Conservation (phyloP, 352 stramenopile species). For the Peronospora destructor region DNA sequence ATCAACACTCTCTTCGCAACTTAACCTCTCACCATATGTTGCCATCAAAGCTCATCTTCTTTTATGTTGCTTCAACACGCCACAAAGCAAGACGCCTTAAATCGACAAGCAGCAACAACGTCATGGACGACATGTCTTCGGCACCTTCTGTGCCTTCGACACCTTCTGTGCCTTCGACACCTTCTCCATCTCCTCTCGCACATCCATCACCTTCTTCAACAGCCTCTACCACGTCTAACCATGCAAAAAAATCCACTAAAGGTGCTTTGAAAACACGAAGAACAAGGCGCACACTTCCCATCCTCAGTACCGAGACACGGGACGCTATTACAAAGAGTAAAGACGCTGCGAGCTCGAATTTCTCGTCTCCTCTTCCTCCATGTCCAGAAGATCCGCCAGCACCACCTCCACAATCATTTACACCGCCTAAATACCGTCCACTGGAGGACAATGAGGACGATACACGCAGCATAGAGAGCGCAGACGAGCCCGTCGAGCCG, state of each 20-base stretch:
- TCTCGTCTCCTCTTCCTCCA: conserved; percentile 65
- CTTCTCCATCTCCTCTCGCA: conserved; percentile 20
- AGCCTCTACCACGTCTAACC: neutral
- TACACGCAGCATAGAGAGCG: conserved; percentile 33
- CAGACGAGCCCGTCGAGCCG: conserved; percentile 25
- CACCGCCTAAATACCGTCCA: conserved; percentile 62
- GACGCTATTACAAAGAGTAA: conserved; percentile 7
- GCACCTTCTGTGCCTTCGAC: conserved; percentile 21
- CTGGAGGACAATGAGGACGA: conserved; percentile 52
- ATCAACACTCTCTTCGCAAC: conserved; percentile 6
- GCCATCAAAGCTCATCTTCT: neutral
- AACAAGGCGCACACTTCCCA: conserved; percentile 4
- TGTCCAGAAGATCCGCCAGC: conserved; percentile 64
- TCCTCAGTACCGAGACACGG: conserved; percentile 1
- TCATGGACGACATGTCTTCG: conserved; percentile 7
- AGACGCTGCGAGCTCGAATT: conserved; percentile 46
- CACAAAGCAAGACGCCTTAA: neutral
- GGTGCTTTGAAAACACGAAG: neutral
- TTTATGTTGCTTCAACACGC: conserved; percentile 10
- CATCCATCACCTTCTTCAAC: conserved; percentile 18
- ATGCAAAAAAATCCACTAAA: conserved; percentile 12
- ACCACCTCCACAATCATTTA: conserved; percentile 51
- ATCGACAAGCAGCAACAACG: neutral
- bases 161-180: conserved; percentile 21
- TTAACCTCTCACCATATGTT: conserved; percentile 1